phyloP scores from a whole-genome alignment of 2,329 filamentous ascomycete species.

The Penicillium sp. region DNA sequence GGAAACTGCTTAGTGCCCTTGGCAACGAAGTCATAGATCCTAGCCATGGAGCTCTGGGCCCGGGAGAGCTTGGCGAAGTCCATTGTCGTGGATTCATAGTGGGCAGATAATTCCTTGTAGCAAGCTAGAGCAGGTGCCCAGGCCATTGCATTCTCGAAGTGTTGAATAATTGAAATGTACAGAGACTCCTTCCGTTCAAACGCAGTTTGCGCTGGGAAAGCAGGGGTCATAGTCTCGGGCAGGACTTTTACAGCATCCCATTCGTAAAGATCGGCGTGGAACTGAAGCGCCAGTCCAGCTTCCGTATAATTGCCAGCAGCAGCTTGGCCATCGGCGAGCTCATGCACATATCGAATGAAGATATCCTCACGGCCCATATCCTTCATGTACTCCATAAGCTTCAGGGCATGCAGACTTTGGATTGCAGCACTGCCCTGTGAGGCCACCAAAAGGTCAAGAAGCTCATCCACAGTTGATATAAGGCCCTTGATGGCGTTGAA shows the following conservation, averaged over 20 bases:
- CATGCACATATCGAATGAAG: constrained; percentile 93
- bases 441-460: constrained; percentile 85
- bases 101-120: constrained; percentile 85
- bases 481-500: constrained; percentile 75
- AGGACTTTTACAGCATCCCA: constrained; percentile 76
- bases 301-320: constrained; percentile 77
- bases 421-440: constrained; percentile 74
- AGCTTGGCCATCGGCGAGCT: constrained; percentile 76
- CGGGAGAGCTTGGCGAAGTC: constrained; percentile 91
- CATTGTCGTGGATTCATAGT: constrained; percentile 86
- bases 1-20: constrained; percentile 76
- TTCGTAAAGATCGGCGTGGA: constrained; percentile 89
- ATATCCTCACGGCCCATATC: constrained; percentile 98
- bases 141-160: constrained; percentile 90
- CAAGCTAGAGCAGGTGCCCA: constrained; percentile 86
- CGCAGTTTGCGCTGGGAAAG: constrained; percentile 77
- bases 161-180: constrained; percentile 92
- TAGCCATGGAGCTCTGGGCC: constrained; percentile 85
- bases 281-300: constrained; percentile 80
- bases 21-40: constrained; percentile 83
- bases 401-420: constrained; percentile 84
- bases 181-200: constrained; percentile 92
- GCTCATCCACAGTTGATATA: constrained; percentile 81
- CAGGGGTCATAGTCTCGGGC: constrained; percentile 67
- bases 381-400: constrained; percentile 92